Percentiles rank a stretch among this genome's conserved stretches.
These are phyloP conservation scores for Penicillium sp. DNA, from an alignment of 2,329 filamentous ascomycete genomes.

Conservation along the genomic window DNA sequence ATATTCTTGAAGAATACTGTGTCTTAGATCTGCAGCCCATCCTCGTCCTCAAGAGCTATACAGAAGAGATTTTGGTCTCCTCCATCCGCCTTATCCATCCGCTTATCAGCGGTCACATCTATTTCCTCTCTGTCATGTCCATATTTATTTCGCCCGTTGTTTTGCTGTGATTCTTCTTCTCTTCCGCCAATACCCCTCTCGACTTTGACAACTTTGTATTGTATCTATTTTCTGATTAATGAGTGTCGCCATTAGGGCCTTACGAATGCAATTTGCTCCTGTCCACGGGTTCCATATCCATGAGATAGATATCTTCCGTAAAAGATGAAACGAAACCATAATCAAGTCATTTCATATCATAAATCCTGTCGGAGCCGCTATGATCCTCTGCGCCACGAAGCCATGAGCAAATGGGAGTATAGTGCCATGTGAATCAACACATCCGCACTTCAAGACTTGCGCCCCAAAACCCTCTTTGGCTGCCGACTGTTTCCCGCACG, in stretches of 20 bases:
- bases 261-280: constrained; percentile 19
- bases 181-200: constrained; percentile 37
- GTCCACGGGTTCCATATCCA: not conserved
- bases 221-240: constrained; percentile 29
- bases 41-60: not conserved
- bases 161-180: constrained; percentile 10
- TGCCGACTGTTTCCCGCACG: constrained; percentile 27
- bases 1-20: constrained; percentile 7
- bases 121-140: constrained; percentile 21
- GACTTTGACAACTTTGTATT: constrained; percentile 23
- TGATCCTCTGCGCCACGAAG: not conserved
- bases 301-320: not conserved
- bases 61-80: not conserved
- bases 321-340: not conserved
- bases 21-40: not conserved
- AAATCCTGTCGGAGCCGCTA: not conserved
- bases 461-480: constrained; percentile 38
- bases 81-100: constrained; percentile 5
- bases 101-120: constrained; percentile 7
- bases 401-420: not conserved
- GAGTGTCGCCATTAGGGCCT: constrained; percentile 22
- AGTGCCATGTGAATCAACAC: not conserved
- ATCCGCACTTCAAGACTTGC: constrained; percentile 27
- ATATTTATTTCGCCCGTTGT: constrained; percentile 21
- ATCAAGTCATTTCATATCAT: constrained; percentile 5